Conservation (phyloP, 108 stramenopile genomes). For the Cyclotella kingstonii region DNA sequence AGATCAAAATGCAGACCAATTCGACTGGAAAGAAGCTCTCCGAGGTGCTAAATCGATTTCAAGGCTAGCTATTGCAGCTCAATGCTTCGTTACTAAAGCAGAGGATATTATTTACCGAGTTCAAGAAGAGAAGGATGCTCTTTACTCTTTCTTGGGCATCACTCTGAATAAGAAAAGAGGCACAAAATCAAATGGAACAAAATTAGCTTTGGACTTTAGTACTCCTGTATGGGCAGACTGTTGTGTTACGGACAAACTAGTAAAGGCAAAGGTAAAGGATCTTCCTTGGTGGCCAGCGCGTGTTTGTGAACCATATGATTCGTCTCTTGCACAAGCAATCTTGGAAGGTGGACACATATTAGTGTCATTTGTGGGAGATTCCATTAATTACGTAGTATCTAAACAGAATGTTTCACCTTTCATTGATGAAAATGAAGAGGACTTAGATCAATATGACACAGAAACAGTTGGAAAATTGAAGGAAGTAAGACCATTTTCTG, state of each 20-base stretch:
- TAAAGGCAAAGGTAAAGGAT: conserved; percentile 64
- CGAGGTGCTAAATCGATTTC: conserved; percentile 70
- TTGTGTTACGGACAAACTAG: conserved; percentile 62
- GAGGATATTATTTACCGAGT: conserved; percentile 50
- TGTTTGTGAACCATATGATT: conserved; percentile 61
- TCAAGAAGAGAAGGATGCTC: conserved; percentile 49
- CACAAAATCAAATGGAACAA: conserved; percentile 24
- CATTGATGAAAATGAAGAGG: conserved; percentile 57
- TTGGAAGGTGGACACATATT: conserved; percentile 43
- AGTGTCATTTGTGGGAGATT: conserved; percentile 74
- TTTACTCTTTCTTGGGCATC: conserved; percentile 44
- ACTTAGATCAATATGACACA: conserved; percentile 35
- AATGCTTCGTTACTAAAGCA: conserved; percentile 53
- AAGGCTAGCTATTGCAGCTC: conserved; percentile 54
- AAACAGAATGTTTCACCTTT: conserved; percentile 54
- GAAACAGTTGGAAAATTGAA: conserved; percentile 55
- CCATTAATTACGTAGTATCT: conserved; percentile 55
- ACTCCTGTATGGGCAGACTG: conserved; percentile 75
- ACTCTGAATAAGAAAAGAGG: conserved; percentile 21
- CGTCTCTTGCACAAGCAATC: conserved; percentile 39
- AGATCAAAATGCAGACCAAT: conserved; percentile 62
- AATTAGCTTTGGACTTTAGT: conserved; percentile 38
- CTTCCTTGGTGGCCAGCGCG: conserved; percentile 87
- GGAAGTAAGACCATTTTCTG: conserved; percentile 29
- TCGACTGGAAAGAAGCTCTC: conserved; percentile 78